phyloP scores from a whole-genome alignment of 2,329 filamentous ascomycete species.

The Corynespora cassiicola region DNA sequence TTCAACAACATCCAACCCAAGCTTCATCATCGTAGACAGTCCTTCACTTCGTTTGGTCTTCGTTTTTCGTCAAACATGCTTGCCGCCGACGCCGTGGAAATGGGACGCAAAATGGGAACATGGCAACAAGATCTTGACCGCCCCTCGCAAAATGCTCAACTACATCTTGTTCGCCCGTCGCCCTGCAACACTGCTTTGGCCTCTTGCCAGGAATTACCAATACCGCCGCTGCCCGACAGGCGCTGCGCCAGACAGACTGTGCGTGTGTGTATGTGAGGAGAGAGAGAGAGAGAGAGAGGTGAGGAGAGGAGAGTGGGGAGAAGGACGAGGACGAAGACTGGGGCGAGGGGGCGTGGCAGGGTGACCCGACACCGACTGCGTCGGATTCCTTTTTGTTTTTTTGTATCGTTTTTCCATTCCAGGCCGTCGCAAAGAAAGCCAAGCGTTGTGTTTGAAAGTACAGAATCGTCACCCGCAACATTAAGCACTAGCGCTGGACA shows the following conservation, averaged over 20 bases:
- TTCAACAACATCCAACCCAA: slow-evolving; percentile 26
- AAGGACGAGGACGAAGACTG: no score
- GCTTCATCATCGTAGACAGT: slow-evolving; percentile 32
- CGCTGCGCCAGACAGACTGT: no score
- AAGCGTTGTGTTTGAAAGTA: slow-evolving; percentile 38
- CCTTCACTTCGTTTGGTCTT: slow-evolving; percentile 35
- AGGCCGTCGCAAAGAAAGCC: slow-evolving; percentile 31
- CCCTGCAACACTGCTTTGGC: slow-evolving; percentile 19
- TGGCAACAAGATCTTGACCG: slow-evolving; percentile 17
- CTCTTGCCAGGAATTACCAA: slow-evolving; percentile 13
- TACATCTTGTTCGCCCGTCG: slow-evolving; percentile 19
- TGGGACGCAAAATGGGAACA: slow-evolving; percentile 12
- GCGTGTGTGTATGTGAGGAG: no score
- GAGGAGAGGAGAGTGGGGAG: no score
- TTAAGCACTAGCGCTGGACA: slow-evolving; percentile 31
- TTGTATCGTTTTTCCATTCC: slow-evolving; percentile 20
- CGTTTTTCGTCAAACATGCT: slow-evolving; percentile 34
- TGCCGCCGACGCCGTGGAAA: slow-evolving; percentile 15
- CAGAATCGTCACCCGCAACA: slow-evolving; percentile 42
- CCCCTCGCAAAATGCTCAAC: slow-evolving; percentile 20
- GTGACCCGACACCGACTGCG: no score
- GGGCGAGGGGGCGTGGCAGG: slow-evolving; percentile 16
- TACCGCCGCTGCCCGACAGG: no score
- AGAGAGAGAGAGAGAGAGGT: no score
- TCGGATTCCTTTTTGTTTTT: no score